A percentile compares a stretch with the other conserved stretches of the same genome.
phyloP scores from a whole-genome alignment of 2,329 filamentous ascomycete species.

The Ophiosphaerella korrae region DNA sequence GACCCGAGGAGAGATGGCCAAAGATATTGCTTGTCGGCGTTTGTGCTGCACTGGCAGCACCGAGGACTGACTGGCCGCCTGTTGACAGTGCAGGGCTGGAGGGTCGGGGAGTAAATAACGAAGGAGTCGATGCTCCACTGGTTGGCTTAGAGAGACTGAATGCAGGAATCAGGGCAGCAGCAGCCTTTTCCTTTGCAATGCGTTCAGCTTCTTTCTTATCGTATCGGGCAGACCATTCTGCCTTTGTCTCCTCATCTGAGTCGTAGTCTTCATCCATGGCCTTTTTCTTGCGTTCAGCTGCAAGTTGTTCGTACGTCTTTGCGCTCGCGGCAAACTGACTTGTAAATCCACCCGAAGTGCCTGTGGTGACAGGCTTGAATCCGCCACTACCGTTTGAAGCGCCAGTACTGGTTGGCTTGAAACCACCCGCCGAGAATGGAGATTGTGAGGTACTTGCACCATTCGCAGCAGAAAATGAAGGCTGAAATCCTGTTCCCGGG shows the following conservation, averaged over 20 bases:
- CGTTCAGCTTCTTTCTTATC: slow-evolving; percentile 39
- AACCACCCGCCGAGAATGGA: slow-evolving; percentile 20
- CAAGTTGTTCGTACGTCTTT: slow-evolving; percentile 39
- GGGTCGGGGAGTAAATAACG: slow-evolving; percentile 28
- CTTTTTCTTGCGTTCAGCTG: slow-evolving; percentile 43
- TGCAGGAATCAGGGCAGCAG: slow-evolving; percentile 22
- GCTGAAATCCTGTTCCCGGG: too few relatives aligned
- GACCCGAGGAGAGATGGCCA: slow-evolving; percentile 40
- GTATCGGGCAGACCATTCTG: slow-evolving; percentile 39
- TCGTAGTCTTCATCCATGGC: slow-evolving; percentile 44
- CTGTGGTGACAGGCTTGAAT: slow-evolving; percentile 18
- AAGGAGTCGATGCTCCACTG: slow-evolving; percentile 30
- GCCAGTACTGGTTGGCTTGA: slow-evolving; percentile 17
- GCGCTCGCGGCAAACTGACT: slow-evolving; percentile 37
- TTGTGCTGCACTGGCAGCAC: slow-evolving; percentile 25
- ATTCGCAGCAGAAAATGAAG: slow-evolving; percentile 8
- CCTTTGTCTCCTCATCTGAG: slow-evolving; percentile 43
- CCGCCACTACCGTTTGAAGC: slow-evolving; percentile 12
- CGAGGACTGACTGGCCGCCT: slow-evolving; percentile 39
- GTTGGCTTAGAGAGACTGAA: slow-evolving; percentile 28
- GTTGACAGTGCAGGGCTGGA: slow-evolving; percentile 39
- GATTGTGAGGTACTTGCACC: slow-evolving; percentile 1
- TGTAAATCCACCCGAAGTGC: slow-evolving; percentile 25
- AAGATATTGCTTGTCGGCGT: slow-evolving; percentile 39
- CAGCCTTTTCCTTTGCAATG: slow-evolving; percentile 32